Evolutionary conservation across 192 early-diverging fungal genomes (phyloP), one percentile per base, ranked within the genome.

Genomic region (Umbelopsis isabellina): DNA sequence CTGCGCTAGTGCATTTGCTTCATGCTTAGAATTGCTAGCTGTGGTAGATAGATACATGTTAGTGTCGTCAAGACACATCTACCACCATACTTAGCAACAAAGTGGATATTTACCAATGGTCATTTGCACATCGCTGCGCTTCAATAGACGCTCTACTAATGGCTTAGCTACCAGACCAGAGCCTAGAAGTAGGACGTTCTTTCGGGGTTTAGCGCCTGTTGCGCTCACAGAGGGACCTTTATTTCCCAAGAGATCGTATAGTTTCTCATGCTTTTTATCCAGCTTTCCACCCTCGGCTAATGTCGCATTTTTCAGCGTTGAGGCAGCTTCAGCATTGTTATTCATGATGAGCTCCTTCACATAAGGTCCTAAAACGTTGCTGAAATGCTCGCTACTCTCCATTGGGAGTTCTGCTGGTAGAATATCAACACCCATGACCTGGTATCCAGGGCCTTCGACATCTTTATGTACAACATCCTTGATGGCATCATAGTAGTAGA

Each of bases 391-490:
- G 78, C 94, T 96, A 35, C 95, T 93, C 73, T 98, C 96, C 21
- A 97, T 75, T 5, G 97, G 97, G 70, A 99, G 83, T 82, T 99
- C 97, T 2, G 97, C 93, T 1, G 97, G 97, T 46, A 99, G 79
- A 73, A 97, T 99, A 73, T 99, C 97, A 41, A 99, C 94, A 8
- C 95, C 94, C 89, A 97, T 95, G 79, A 99, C 93, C 75, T 97
- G 95, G n/a, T 96, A 88, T 37, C 97, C 97, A 4, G 82, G 77
- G 21, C 84, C 90, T 69, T 94, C 92, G 23, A 90, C 83, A 68
- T 92, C 84, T 69, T 91, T 79, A 82, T 97, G 96, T 46, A 84
- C 85, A 12, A 70, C 75, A 23, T 84, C 80, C 12, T 80, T 82
- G 41, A 92, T 79, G 18, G 95, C 94, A 80, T 99, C 95, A 65